These are phyloP conservation scores for Exophiala lecanii-corni DNA, from an alignment of 2,329 filamentous ascomycete genomes.

Conservation along the genomic window DNA sequence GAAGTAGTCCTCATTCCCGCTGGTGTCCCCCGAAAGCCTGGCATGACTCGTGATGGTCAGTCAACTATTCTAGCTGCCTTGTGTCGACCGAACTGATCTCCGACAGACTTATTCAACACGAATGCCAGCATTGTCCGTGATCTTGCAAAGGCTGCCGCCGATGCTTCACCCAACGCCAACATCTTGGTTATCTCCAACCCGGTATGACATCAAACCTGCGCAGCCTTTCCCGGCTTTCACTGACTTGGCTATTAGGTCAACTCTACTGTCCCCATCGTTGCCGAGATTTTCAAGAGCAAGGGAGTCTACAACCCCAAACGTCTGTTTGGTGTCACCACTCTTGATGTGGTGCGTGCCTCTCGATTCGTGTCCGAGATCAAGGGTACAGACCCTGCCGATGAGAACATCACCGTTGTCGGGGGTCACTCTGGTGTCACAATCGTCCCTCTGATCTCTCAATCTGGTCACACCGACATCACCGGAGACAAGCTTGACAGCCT, in stretches of 20 bases:
- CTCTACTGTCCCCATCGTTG: conserved; percentile 96
- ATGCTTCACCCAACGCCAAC: conserved; percentile 85
- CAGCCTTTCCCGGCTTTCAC: no score
- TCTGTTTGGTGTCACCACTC: conserved; percentile 98
- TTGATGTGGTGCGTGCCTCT: conserved; percentile 95
- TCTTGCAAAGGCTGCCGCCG: conserved; percentile 89
- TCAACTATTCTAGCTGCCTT: conserved; percentile 7
- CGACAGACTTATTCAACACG: conserved; percentile 94
- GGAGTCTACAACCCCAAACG: conserved; percentile 99
- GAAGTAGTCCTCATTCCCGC: conserved; percentile 97
- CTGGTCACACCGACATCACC: conserved; percentile 75
- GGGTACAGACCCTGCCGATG: conserved; percentile 79
- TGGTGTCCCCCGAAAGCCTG: conserved; percentile 97
- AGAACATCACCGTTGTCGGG: conserved; percentile 94
- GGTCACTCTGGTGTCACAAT: conserved; percentile 98
- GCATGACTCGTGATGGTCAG: conserved; percentile 93
- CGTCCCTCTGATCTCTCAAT: conserved; percentile 94
- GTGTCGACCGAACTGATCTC: conserved; percentile 5
- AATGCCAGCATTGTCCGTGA: conserved; percentile 99
- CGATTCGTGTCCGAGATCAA: conserved; percentile 97
- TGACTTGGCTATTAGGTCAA: conserved; percentile 72
- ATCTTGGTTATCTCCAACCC: conserved; percentile 98
- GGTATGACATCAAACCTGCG: conserved; percentile 41
- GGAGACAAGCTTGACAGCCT: conserved; percentile 71
- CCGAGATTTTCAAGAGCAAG: conserved; percentile 91